Evolutionary conservation across 2,329 filamentous ascomycete genomes (phyloP), one percentile per base, ranked within the genome.

Genomic region (Paraconiothyrium brasiliense): DNA sequence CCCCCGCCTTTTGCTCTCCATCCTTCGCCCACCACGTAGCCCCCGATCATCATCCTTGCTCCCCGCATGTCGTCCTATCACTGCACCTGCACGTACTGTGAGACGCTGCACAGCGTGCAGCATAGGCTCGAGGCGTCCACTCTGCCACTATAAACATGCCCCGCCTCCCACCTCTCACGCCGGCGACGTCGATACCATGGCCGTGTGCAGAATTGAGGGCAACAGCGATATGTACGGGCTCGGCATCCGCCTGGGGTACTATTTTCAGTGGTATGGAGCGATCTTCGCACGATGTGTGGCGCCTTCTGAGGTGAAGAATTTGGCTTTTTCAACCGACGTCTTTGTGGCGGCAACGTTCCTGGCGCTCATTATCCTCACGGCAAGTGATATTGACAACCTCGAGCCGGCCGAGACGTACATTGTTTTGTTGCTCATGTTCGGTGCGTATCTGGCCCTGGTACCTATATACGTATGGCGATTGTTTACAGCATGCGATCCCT

Each of bases 181-280:
- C 43, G 11, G 24, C 50, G 7, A 48, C 27, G 14, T n/a, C 35
- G 10, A 16, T 14, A 43, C 14, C 35, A 69, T 71, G 68, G 64
- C 60, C 8, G 62, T 63, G 16, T 69, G 67, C 50, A 57, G 49
- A 14, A 70, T 75, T 47, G 22, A 56, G 13, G 74, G 73, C 1
- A 73, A 73, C 50, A 59, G 64, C 30, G 73, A 77, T 49, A 70
- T 74, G 51, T 77, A 76, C 56, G 74, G 75, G 0, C 67, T 76
- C 20, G 75, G 75, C 1, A 76, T 77, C 41, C 68, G 74, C 13
- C 59, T 77, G 10, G 73, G 72, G 41, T 68, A 69, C 51, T 76
- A 76, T 51, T 51, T 76, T 2, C 72, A 72, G 59, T 77, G 72
- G 74, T 61, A 69, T 35, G 68, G 71, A 1, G 64, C 61, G 9